Conservation (phyloP, 805 yeast species). For the Cyberlindnera xishuangbannaensis region DNA sequence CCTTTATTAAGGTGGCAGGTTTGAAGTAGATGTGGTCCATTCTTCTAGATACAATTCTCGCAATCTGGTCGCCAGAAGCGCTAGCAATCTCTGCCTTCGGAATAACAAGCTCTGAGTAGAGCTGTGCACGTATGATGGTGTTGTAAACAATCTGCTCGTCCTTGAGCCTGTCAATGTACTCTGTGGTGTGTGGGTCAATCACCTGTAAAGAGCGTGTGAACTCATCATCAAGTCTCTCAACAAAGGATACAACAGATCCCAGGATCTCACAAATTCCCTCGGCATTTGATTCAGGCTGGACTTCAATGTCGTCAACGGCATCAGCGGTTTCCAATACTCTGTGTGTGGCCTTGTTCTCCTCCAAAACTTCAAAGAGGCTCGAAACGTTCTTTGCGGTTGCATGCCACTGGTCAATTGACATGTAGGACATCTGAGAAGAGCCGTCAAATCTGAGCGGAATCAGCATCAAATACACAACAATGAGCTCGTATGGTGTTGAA, state of each 20-base stretch:
- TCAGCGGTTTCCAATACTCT: slow-evolving; percentile 73
- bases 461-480: slow-evolving; percentile 71
- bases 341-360: slow-evolving; percentile 49
- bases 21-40: slow-evolving; percentile 92
- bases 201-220: slow-evolving; percentile 80
- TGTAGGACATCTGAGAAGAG: slow-evolving; percentile 55
- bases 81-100: slow-evolving; percentile 31
- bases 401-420: slow-evolving; percentile 82
- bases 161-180: slow-evolving; percentile 82
- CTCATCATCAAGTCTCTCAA: slow-evolving; percentile 95
- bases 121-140: slow-evolving; percentile 76
- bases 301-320: slow-evolving; percentile 62
- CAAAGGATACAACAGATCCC: slow-evolving; percentile 81
- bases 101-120: slow-evolving; percentile 68
- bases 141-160: slow-evolving; percentile 78
- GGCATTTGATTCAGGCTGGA: slow-evolving; percentile 58
- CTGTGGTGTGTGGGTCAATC: slow-evolving; percentile 93
- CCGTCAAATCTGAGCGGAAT: slow-evolving; percentile 87
- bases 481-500: slow-evolving; percentile 64
- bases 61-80: slow-evolving; percentile 42
- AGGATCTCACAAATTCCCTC: slow-evolving; percentile 68
- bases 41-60: slow-evolving; percentile 76
- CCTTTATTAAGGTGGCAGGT: slow-evolving; percentile 65
- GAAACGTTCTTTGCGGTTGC: slow-evolving; percentile 57
- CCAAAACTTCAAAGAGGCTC: slow-evolving; percentile 61